Evolutionary conservation across 495 filamentous ascomycete genomes (phyloP), one percentile per base, ranked within the genome.

Genomic region (Daldinia loculata): DNA sequence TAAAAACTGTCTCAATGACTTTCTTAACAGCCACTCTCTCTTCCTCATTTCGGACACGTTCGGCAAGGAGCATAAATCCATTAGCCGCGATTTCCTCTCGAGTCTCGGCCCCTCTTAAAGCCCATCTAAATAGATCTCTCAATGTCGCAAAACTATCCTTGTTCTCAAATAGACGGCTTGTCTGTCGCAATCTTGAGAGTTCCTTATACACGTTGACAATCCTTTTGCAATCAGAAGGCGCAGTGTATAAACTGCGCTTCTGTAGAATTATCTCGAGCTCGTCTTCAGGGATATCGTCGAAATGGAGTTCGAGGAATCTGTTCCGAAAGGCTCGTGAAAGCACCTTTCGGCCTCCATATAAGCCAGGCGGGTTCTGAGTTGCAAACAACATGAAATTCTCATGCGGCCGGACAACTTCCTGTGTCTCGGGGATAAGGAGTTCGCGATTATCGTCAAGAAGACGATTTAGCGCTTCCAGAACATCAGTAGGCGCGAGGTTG

Each of bases 371-470:
- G 70, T 99, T 99, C 74, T 99, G 96, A 0, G 96, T 99, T n/a
- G 96, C 96, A 71, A 98, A 99, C 0, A 99, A 85, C 90, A 98
- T 97, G 80, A 99, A 99, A 75, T 96, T 93, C 36, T 91, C 88
- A 63, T 98, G 93, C 0, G 96, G 96, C 36, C 90, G 89, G 29
- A 99, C 90, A 17, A 93, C 84, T 74, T 98, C 93, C 77, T 99
- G 96, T 0, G 96, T 98, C 74, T 99, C 96, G 0, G 96, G 95
- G 51, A 99, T 95, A 52, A 98, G 86, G 2, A 99, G 89, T 77
- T 99, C 96, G n/a, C 95, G 86, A 71, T 99, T 99, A 76, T 99
- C 96, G 72, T 99, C 96, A 1, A 99, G 83, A 2, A 99, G 85
- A 65, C 96, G 89, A 78, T 99, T 99, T 32, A 99, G 79, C 1